Evolutionary conservation across 176 grass and related monocot genomes (phyloP).

Genomic region (Rhipidocladum racemiflorum): DNA sequence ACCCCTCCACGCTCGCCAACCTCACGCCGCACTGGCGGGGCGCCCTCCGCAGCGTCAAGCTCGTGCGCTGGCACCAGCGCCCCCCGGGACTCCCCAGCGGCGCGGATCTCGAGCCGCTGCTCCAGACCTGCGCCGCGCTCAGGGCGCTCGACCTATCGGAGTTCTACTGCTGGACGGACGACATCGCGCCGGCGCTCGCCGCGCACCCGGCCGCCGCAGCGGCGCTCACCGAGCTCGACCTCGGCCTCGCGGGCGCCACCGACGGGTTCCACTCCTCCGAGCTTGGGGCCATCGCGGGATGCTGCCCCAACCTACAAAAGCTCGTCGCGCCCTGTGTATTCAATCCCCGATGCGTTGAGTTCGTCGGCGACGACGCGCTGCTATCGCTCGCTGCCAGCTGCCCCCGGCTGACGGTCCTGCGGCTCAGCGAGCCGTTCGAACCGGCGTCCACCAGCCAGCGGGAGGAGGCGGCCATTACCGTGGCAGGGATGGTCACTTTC

Average conservation of each 20-base stretch:
- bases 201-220: slow-evolving; percentile 41
- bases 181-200: slow-evolving; percentile 56
- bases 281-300: slow-evolving; percentile 47
- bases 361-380: slow-evolving; percentile 60
- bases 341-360: slow-evolving; percentile 72
- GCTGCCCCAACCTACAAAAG: slow-evolving; percentile 59
- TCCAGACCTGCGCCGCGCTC: slow-evolving; percentile 45
- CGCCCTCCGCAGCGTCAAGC: slow-evolving; percentile 54
- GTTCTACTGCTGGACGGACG: slow-evolving; percentile 99
- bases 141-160: slow-evolving; percentile 68
- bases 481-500: slow-evolving; percentile 49
- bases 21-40: slow-evolving; percentile 56
- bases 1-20: slow-evolving; percentile 54
- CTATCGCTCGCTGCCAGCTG: slow-evolving; percentile 53
- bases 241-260: slow-evolving; percentile 71
- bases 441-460: slow-evolving; percentile 24
- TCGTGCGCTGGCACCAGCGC: slow-evolving; percentile 94
- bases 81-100: slow-evolving; percentile 42
- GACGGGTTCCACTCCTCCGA: slow-evolving; percentile 76
- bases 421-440: slow-evolving; percentile 66
- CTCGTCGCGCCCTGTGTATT: slow-evolving; percentile 76
- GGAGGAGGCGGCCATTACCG: slow-evolving; percentile 61
- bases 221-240: slow-evolving; percentile 61
- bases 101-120: slow-evolving; percentile 73
- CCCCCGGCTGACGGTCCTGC: slow-evolving; percentile 53